Percentiles rank a stretch among this genome's conserved stretches.
phyloP scores from a whole-genome alignment of 2,329 filamentous ascomycete species.

The Lachnellula suecica region DNA sequence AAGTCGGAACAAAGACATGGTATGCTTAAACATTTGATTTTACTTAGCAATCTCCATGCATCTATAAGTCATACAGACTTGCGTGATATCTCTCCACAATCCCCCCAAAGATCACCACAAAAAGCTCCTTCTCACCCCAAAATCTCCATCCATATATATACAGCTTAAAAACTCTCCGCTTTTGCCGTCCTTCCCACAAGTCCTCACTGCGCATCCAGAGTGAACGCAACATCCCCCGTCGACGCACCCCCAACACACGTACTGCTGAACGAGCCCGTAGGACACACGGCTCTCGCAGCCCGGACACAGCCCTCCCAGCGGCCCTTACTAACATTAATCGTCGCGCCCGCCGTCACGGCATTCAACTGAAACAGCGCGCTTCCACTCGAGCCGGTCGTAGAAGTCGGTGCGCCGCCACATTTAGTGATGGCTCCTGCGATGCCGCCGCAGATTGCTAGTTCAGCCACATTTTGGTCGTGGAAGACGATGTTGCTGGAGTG shows the following conservation, averaged over 20 bases:
- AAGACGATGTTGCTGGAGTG: conserved; percentile 12
- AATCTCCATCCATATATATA: not conserved
- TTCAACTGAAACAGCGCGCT: conserved; percentile 48
- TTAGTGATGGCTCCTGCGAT: conserved; percentile 46
- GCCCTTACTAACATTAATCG: conserved; percentile 52
- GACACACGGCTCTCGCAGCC: conserved; percentile 39
- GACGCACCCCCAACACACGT: conserved; percentile 28
- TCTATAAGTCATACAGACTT: too few species aligned
- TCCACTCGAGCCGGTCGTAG: conserved; percentile 45
- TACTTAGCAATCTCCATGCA: too few species aligned
- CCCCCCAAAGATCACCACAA: too few species aligned
- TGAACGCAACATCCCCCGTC: conserved; percentile 24
- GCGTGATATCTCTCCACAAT: too few species aligned
- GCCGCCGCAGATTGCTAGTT: conserved; percentile 49
- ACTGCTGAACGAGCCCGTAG: conserved; percentile 21
- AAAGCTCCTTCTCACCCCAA: not conserved
- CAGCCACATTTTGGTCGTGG: conserved; percentile 49
- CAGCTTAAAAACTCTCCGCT: not conserved
- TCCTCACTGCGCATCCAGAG: conserved; percentile 10
- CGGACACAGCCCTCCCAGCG: conserved; percentile 54
- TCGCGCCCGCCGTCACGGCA: conserved; percentile 41
- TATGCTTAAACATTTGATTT: too few species aligned
- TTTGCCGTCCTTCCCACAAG: not conserved
- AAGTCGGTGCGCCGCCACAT: conserved; percentile 44
- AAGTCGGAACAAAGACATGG: too few species aligned